These are phyloP conservation scores for Hyaloscypha hepaticicola DNA, from an alignment of 495 filamentous ascomycete species.

Conservation along the genomic window DNA sequence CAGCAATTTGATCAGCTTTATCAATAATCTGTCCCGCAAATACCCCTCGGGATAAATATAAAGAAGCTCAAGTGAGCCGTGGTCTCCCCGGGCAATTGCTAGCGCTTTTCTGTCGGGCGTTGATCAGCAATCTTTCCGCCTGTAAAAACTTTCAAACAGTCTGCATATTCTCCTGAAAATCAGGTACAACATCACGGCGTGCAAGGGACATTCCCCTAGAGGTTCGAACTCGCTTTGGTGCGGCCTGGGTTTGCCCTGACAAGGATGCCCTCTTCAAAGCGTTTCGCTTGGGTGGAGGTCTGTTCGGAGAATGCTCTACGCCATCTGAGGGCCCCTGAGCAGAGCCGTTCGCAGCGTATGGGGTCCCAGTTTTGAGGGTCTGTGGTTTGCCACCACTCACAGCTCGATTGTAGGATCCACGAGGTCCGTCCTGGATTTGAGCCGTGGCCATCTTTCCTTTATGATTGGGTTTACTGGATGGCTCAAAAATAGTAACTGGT, in stretches of 20 bases:
- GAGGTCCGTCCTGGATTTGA: not conserved
- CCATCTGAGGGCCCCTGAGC: not conserved
- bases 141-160: not conserved
- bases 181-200: not conserved
- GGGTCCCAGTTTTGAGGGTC: not conserved
- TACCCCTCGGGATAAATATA: too few species aligned
- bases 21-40: not conserved
- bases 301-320: not conserved
- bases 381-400: slow-evolving; percentile 1
- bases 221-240: not conserved
- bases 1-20: not conserved
- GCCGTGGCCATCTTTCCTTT: not conserved
- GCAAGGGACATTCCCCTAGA: not conserved
- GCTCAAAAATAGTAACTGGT: not conserved
- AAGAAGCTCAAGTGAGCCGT: not conserved
- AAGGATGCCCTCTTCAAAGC: not conserved
- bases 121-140: not conserved
- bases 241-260: not conserved
- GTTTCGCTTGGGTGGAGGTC: not conserved
- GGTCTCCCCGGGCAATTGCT: too few species aligned
- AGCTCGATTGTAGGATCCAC: not conserved
- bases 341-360: not conserved
- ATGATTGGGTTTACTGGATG: not conserved
- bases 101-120: not conserved
- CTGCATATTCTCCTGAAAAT: not conserved